phyloP scores from a whole-genome alignment of 345 rosid species.

The Bruguiera gymnorhiza region DNA sequence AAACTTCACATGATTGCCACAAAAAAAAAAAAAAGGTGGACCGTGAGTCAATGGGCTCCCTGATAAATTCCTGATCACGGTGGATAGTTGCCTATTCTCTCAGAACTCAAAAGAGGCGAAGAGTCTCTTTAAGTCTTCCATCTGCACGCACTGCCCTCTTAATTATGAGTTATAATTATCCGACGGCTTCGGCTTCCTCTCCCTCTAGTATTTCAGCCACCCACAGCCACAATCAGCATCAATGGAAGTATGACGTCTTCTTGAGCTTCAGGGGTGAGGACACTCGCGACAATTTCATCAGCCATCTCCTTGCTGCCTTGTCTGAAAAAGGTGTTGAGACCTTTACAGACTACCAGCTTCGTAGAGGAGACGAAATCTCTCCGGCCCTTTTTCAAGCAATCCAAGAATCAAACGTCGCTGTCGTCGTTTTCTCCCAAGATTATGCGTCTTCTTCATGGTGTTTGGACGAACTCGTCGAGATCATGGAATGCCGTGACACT shows the following conservation, averaged over 20 bases:
- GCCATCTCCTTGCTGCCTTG: too few species aligned
- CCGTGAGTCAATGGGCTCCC: too few species aligned
- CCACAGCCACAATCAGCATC: background rate
- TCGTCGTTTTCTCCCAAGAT: background rate
- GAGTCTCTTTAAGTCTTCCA: too few species aligned
- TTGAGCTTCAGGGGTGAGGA: background rate
- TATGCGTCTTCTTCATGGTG: background rate
- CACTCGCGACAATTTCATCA: background rate
- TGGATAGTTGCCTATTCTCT: too few species aligned
- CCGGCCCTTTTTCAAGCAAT: too few species aligned
- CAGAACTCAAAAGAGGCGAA: too few species aligned
- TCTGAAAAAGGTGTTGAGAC: background rate
- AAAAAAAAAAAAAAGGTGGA: too few species aligned
- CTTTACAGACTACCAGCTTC: background rate
- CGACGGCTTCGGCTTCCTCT: background rate
- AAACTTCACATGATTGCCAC: too few species aligned
- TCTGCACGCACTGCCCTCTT: too few species aligned
- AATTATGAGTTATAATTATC: too few species aligned
- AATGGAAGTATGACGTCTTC: background rate
- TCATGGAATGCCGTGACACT: background rate
- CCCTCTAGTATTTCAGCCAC: background rate
- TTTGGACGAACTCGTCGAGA: background rate
- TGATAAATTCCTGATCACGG: too few species aligned
- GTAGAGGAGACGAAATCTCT: too few species aligned
- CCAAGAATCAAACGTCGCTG: background rate